phyloP scores from a whole-genome alignment of 768 basidiomycete species.

The Suillus ampliporus region DNA sequence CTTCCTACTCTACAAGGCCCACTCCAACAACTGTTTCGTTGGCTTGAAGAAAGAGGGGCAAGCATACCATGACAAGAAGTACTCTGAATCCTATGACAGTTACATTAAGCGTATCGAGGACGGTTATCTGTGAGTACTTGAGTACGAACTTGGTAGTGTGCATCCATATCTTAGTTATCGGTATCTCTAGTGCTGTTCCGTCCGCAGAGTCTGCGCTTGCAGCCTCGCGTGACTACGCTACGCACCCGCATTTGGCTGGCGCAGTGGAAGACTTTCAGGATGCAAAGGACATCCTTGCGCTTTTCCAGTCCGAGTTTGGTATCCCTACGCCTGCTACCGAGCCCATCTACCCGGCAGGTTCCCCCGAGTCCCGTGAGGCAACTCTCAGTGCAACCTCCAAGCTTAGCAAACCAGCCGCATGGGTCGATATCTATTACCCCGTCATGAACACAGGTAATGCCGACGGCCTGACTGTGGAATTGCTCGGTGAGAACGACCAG shows the following conservation, averaged over 20 bases:
- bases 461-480: conserved; percentile 67
- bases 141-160: conserved; percentile 20
- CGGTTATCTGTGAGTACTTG: conserved; percentile 44
- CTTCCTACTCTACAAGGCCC: conserved; percentile 19
- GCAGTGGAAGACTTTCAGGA: conserved; percentile 63
- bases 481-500: conserved; percentile 61
- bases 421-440: conserved; percentile 91
- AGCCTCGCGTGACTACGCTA: conserved; percentile 62
- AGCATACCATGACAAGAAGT: neutral
- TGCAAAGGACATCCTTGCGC: conserved; percentile 67
- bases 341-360: conserved; percentile 76
- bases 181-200: conserved; percentile 54
- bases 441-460: conserved; percentile 74
- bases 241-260: conserved; percentile 77
- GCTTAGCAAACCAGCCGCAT: conserved; percentile 61
- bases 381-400: conserved; percentile 60
- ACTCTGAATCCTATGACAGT: conserved; percentile 16
- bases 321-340: conserved; percentile 45
- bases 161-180: neutral
- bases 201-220: conserved; percentile 60
- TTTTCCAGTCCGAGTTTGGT: conserved; percentile 71
- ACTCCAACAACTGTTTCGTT: conserved; percentile 7
- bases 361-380: conserved; percentile 65
- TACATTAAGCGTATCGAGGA: conserved; percentile 33
- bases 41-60: conserved; percentile 10